These are phyloP conservation scores for Claviceps cyperi DNA, from an alignment of 2,329 filamentous ascomycete species.

Conservation along the genomic window DNA sequence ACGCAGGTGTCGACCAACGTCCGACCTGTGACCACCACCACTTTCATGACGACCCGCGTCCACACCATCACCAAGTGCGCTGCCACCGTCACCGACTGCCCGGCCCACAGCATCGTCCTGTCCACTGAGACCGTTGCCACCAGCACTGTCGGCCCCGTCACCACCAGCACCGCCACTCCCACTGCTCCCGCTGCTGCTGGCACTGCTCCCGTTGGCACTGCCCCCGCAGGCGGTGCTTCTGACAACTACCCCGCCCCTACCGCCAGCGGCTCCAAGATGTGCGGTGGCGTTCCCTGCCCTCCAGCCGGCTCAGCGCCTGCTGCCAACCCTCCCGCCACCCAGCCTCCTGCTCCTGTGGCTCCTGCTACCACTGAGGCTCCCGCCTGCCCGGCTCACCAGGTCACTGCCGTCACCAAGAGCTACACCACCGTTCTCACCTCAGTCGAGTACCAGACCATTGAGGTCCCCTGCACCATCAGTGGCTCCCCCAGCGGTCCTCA, in stretches of 20 bases:
- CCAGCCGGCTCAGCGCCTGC: too few species aligned
- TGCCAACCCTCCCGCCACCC: too few species aligned
- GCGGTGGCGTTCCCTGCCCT: too few species aligned
- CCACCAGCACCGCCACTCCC: conserved; percentile 10
- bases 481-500: conserved; percentile 3
- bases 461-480: conserved; percentile 26
- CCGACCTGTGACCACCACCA: conserved; percentile 31
- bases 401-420: conserved; percentile 39
- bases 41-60: conserved; percentile 43
- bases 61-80: conserved; percentile 49
- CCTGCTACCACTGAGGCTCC: conserved; percentile 4
- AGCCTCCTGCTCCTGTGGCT: too few species aligned
- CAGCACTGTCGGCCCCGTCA: conserved; percentile 4
- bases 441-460: conserved; percentile 36
- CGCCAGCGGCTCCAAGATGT: neutral
- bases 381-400: conserved; percentile 23
- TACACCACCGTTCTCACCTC: conserved; percentile 41
- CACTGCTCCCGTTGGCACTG: neutral
- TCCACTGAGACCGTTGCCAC: conserved; percentile 22
- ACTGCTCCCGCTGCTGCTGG: neutral
- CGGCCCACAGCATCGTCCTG: conserved; percentile 24
- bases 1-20: conserved; percentile 24
- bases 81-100: conserved; percentile 49
- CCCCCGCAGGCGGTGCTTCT: neutral
- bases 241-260: conserved; percentile 7